Evolutionary conservation across 1,284 basidiomycete species (phyloP), one percentile per base, ranked within the genome.

Genomic region (Ustilago lituana): DNA sequence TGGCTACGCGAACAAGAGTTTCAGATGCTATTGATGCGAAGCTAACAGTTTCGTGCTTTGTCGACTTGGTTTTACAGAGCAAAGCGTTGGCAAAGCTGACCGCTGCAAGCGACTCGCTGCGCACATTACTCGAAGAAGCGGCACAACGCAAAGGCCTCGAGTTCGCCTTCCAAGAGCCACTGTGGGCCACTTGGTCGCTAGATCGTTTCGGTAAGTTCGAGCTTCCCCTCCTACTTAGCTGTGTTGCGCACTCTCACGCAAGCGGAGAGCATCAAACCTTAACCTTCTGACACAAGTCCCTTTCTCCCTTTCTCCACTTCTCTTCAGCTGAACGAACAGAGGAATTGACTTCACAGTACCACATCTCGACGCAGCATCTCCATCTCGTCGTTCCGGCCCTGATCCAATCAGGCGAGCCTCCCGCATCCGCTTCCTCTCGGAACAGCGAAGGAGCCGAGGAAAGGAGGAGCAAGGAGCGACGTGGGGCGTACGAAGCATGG

Each of bases 111-210:
- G 73, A 77, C 24, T 54, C 62, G 11, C 53, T 69, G 1, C 38
- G 41, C 19, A 37, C 60, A 5, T 43, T 77, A 8, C 29, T 76
- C 4, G 50, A 61, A 20, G 77, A 79, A 17, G 60, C 72, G 14
- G 35, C 67, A 3, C 53, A 61, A 26, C 60, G 61, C n/a, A 67
- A 65, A 33, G 60, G 71, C 1, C 54, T 64, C 27, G 63, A 69
- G 17, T 72, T 69, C 17, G 67, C 61, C 9, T 65, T 71, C n/a
- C 51, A 62, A 29, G 54, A 71, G 12, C 62, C 77, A 0, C 41
- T 79, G 41, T 79, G 77, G 77, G 75, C 60, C 15, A 77, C 76
- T 6, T 79, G 77, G 77, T 56, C 76, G 5, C 37, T 79, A 31
- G 67, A 72, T n/a, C 69, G 62, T 8, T 79, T 79, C 35, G 59